Base-by-base conservation (phyloP, 768 basidiomycete genomes). In the Suillus sp. region DNA sequence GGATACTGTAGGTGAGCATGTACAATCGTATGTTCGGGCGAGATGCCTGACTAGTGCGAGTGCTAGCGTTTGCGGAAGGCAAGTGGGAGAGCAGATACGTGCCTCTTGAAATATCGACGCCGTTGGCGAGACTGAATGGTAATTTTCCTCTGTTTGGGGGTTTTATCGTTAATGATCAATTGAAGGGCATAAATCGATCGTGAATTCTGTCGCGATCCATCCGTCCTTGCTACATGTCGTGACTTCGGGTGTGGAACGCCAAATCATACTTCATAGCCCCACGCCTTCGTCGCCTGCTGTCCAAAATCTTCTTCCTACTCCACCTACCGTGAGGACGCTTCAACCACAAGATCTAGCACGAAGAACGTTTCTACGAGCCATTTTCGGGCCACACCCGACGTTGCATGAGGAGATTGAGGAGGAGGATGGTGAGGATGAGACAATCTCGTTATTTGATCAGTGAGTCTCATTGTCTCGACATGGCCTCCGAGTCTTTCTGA, bases 391-490 rank as follows among this genome's bases (percentile, higher is more conserved):
- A 18, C 67, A 74, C 63, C 67, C 71, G 35, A 77, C 72, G 32
- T 54, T 73, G 35, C 72, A 75, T 35, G 70, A 69, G 30, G 73
- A 72, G 22, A 66, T 32, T 0, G 71, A 72, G 47, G 75, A 73
- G 18, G 77, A 80, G 27, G 87, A 90, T 66, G 73, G 71, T 13
- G 76, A 77, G 57, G 72, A 71, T 14, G 76, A 76, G 56, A 83
- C 86, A 0, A 83, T 92, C 61, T 79, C 79, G n/a, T 75, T 90
- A 67, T 92, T 92, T 72, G 91, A 92, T 70, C 82, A 86, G 91
- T 92, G 66, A 70, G 84, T 76, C 18, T n/a, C n/a, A 53, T 37
- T 48, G 45, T 60, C 59, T 55, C 60, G 59, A 27, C 48, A 32
- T 47, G 38, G 38, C 8, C 35, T 7, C 32, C 32, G 32, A 34